A percentile compares a stretch with the other conserved stretches of the same genome.
Conservation (phyloP, 768 basidiomycete species). For the Sutorius australiensis region DNA sequence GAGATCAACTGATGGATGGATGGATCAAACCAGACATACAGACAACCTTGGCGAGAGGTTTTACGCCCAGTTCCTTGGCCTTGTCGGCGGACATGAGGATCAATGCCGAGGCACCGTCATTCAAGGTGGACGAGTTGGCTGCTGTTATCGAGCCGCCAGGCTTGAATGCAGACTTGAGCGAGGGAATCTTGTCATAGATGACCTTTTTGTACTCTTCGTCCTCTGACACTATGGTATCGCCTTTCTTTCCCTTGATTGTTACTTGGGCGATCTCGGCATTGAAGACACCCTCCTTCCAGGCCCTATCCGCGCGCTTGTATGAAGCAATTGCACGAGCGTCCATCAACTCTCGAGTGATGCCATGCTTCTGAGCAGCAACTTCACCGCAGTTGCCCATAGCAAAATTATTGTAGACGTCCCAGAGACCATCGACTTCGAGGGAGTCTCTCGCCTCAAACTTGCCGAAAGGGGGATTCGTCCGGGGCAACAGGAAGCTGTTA, state of each 20-base stretch:
- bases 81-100: constrained; percentile 93
- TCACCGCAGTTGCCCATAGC: constrained; percentile 99
- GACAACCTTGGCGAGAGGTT: constrained; percentile 90
- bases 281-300: constrained; percentile 86
- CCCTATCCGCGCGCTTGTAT: constrained; percentile 87
- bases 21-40: constrained; percentile 52
- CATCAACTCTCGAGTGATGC: constrained; percentile 81
- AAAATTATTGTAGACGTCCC: constrained; percentile 97
- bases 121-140: constrained; percentile 92
- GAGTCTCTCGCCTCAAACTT: constrained; percentile 87
- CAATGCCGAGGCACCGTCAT: constrained; percentile 94
- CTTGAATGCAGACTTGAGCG: constrained; percentile 86
- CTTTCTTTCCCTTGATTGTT: constrained; percentile 91
- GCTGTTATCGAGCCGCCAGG: constrained; percentile 88
- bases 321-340: constrained; percentile 93
- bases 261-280: constrained; percentile 86
- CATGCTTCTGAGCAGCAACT: constrained; percentile 72
- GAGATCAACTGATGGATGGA: not conserved
- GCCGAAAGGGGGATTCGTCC: constrained; percentile 80
- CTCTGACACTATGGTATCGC: constrained; percentile 82
- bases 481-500: constrained; percentile 73
- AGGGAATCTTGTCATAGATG: constrained; percentile 89
- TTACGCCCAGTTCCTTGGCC: constrained; percentile 85
- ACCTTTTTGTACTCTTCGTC: constrained; percentile 99
- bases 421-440: constrained; percentile 88